Conservation (phyloP, 495 filamentous ascomycete genomes). For the Penicillium verhagenii region DNA sequence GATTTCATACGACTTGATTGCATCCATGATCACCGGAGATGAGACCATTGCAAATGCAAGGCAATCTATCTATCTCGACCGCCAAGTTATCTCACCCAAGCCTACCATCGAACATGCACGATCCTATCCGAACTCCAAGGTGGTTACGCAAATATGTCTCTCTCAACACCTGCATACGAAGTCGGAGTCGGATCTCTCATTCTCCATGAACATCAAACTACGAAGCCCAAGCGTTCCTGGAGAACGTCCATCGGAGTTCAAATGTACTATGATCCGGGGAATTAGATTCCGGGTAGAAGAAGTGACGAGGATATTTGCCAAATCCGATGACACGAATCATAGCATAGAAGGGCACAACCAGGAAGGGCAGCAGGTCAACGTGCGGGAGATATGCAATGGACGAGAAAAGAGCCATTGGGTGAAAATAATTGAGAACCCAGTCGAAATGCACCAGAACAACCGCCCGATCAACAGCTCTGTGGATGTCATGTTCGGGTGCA, state of each 20-base stretch:
- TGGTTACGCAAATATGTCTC: constrained; percentile 9
- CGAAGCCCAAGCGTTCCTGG: background rate
- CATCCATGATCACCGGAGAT: background rate
- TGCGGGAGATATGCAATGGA: constrained; percentile 10
- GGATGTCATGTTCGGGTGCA: constrained; percentile 3
- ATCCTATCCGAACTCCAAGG: constrained; percentile 7
- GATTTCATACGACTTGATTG: constrained; percentile 12
- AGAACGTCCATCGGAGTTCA: constrained; percentile 10
- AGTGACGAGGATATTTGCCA: constrained; percentile 4
- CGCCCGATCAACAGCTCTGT: background rate
- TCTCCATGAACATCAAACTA: constrained; percentile 4
- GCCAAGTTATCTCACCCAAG: constrained; percentile 5
- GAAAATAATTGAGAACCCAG: background rate
- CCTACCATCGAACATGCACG: constrained; percentile 7
- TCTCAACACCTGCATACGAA: background rate
- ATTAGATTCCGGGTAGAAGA: constrained; percentile 18
- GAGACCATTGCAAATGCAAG: background rate
- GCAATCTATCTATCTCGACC: constrained; percentile 4
- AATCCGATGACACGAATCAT: background rate
- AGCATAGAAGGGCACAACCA: background rate
- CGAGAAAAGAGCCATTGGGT: constrained; percentile 11
- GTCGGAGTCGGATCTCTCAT: background rate
- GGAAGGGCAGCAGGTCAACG: background rate
- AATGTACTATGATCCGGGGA: constrained; percentile 7
- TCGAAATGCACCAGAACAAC: background rate